phyloP scores from a whole-genome alignment of 805 yeast genomes.

The Wickerhamomyces xylosicus region DNA sequence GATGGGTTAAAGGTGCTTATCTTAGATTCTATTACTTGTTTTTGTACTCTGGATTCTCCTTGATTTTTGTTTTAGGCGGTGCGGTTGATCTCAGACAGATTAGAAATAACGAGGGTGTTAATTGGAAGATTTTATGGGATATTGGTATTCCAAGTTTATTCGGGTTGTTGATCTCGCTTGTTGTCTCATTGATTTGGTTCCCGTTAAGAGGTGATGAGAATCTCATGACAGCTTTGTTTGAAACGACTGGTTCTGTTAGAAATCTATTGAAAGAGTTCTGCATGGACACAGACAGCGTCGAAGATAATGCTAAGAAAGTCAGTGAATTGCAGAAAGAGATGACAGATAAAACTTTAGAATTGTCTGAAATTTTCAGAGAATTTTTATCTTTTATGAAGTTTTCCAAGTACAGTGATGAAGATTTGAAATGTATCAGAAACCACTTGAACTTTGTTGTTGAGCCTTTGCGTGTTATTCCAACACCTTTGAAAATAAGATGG shows the following conservation, averaged over 20 bases:
- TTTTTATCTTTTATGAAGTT: constrained; percentile 29
- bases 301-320: constrained; percentile 12
- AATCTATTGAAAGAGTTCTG: constrained; percentile 13
- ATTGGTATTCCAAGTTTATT: constrained; percentile 34
- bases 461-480: constrained; percentile 32
- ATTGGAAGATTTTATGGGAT: constrained; percentile 30
- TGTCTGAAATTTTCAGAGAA: constrained; percentile 34
- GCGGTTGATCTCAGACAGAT: constrained; percentile 1
- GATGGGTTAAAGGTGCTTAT: constrained; percentile 31
- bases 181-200: constrained; percentile 23
- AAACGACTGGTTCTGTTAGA: constrained; percentile 17
- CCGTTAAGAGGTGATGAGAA: constrained; percentile 32
- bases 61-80: constrained; percentile 23
- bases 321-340: constrained; percentile 20
- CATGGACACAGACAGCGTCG: constrained; percentile 1
- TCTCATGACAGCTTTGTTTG: constrained; percentile 18
- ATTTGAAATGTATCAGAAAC: constrained; percentile 29
- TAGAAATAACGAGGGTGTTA: constrained; percentile 17
- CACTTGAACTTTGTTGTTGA: constrained; percentile 28
- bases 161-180: constrained; percentile 29
- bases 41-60: constrained; percentile 24
- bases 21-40: constrained; percentile 29
- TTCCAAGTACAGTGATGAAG: constrained; percentile 22
- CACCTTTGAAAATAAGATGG: constrained; percentile 9
- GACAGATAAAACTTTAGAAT: constrained; percentile 20